Percentiles rank a stretch among this genome's conserved stretches.
Conservation (phyloP, 2,329 filamentous ascomycete species). For the Ceratocystis cacaofunesta region DNA sequence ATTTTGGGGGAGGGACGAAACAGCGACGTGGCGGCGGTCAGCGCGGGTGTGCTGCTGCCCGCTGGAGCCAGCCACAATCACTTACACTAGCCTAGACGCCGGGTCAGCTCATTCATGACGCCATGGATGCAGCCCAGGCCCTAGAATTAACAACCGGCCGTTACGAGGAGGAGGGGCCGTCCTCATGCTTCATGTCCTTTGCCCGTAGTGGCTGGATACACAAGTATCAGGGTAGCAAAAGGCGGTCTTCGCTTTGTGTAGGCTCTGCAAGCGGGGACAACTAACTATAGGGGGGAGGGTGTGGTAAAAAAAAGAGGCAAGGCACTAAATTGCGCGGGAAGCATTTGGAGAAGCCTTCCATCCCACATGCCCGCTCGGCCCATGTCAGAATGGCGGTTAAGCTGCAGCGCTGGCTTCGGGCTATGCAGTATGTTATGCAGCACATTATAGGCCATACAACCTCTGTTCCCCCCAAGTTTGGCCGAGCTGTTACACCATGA, state of each 20-base stretch:
- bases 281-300: neutral
- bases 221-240: neutral
- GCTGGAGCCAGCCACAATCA: neutral
- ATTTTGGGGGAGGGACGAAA: neutral
- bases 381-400: neutral
- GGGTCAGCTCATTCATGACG: neutral
- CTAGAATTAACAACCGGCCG: neutral
- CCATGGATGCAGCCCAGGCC: neutral
- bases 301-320: neutral
- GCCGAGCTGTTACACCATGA: neutral
- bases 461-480: neutral
- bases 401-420: neutral
- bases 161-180: neutral
- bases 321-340: neutral
- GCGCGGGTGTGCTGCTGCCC: neutral
- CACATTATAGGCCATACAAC: neutral
- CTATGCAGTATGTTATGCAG: neutral
- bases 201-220: neutral
- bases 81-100: neutral
- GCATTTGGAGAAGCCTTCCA: neutral
- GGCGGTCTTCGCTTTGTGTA: neutral
- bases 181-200: neutral
- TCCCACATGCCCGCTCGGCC: neutral
- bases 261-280: neutral
- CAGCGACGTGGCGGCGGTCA: neutral